Base-by-base conservation (phyloP, 2,329 filamentous ascomycete genomes). In the Penicillium paneum region DNA sequence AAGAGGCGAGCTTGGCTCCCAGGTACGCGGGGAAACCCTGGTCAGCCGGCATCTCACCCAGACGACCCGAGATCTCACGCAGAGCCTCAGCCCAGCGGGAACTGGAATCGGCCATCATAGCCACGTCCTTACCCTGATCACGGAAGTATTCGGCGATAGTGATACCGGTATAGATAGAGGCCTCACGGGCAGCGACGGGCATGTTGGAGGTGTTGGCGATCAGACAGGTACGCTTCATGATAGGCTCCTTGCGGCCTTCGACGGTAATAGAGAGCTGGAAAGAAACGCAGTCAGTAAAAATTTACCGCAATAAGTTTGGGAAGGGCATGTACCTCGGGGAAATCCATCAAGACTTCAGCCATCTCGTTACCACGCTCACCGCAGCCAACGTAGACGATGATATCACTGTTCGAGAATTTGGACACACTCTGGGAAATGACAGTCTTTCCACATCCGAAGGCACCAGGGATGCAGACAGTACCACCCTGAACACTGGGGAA, bases 191-290 rank as follows among this genome's bases (percentile, higher is more conserved):
- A 61, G 94, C 94, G 70, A 99, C 94, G 59, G 94, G 94, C 94
- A 99, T 99, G 82, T 99, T 99, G 67, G 94, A 99, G 40, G 94
- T 99, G 79, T 99, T 99, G 75, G 94, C 94, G 71, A 99, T 97
- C 58, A 99, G 83, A 21, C 91, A 95, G 15, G 94, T 99, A 74
- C 94, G 93, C 85, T 99, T 99, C 94, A 99, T 99, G 81, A 99
- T 99, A 65, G 93, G 92, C 75, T 99, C 94, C 78, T 93, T 88
- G 71, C 93, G 91, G 67, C 94, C 94, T 40, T 96, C 88, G 65
- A 97, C 86, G 17, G 95, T 88, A 71, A 99, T 99, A 44, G 90
- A 89, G 63, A 99, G 89, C 83, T 83, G 28, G 15, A 31, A 17
- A 41, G 12, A 26, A 21, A 24, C 7, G 21, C 3, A 13, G 47